These are phyloP conservation scores for Wickerhamomyces strasburgensis DNA, from an alignment of 805 yeast species.

Conservation along the genomic window DNA sequence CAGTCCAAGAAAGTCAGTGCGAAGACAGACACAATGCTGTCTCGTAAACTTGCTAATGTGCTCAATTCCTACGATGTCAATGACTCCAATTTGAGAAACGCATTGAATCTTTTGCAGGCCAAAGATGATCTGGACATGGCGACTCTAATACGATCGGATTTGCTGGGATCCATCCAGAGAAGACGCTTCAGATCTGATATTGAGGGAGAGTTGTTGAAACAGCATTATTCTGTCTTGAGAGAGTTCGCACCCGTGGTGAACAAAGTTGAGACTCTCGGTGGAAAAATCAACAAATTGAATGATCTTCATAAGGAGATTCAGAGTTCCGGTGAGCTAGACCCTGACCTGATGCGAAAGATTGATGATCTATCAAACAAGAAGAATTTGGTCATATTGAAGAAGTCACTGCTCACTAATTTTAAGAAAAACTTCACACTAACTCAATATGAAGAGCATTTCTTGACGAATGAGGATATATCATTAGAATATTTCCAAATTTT, in stretches of 20 bases:
- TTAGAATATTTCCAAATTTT: conserved; percentile 58
- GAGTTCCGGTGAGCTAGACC: conserved; percentile 11
- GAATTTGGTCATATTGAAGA: conserved; percentile 35
- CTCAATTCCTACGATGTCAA: conserved; percentile 29
- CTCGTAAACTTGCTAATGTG: conserved; percentile 31
- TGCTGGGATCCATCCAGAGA: conserved; percentile 57
- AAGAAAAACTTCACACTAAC: conserved; percentile 61
- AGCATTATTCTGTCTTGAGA: conserved; percentile 45
- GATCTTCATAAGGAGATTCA: conserved; percentile 10
- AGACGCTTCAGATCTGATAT: conserved; percentile 54
- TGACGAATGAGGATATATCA: conserved; percentile 37
- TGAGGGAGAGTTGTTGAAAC: conserved; percentile 54
- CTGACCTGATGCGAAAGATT: conserved; percentile 15
- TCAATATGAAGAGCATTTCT: conserved; percentile 63
- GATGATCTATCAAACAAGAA: conserved; percentile 18
- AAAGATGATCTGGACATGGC: conserved; percentile 26
- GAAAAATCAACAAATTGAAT: conserved; percentile 18
- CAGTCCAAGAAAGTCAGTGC: neutral
- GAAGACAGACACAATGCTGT: conserved; percentile 30
- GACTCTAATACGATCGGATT: conserved; percentile 27
- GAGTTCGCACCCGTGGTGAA: conserved; percentile 40
- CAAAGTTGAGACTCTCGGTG: conserved; percentile 32
- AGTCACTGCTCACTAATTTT: conserved; percentile 45
- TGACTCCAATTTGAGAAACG: conserved; percentile 31
- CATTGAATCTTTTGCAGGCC: conserved; percentile 29